Percentiles rank a stretch among this genome's conserved stretches.
These are phyloP conservation scores for Escovopsis weberi DNA, from an alignment of 2,329 filamentous ascomycete species.

Conservation along the genomic window DNA sequence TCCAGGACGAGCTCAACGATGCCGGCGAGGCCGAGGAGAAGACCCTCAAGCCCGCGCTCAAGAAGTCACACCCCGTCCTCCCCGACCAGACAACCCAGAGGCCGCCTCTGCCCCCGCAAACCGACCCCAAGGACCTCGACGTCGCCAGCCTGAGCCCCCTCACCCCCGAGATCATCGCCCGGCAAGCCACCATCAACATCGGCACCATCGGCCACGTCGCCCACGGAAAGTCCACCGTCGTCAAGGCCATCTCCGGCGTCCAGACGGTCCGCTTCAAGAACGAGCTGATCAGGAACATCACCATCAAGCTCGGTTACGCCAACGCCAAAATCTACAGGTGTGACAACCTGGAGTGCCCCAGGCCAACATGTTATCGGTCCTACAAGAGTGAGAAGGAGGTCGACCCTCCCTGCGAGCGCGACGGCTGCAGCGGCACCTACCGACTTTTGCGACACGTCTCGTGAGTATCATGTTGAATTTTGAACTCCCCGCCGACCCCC, in stretches of 20 bases:
- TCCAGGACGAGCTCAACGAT: slow-evolving; percentile 44
- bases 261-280: slow-evolving; percentile 99
- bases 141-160: slow-evolving; percentile 67
- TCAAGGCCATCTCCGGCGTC: slow-evolving; percentile 97
- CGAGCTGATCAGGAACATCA: slow-evolving; percentile 97
- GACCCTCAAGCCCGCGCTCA: slow-evolving; percentile 71
- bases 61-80: slow-evolving; percentile 48
- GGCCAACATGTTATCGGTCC: slow-evolving; percentile 89
- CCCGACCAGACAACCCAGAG: slow-evolving; percentile 40
- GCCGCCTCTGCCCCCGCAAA: slow-evolving; percentile 63
- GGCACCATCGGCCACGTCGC: slow-evolving; percentile 97
- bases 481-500: too few relatives aligned
- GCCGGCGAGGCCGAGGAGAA: slow-evolving; percentile 45
- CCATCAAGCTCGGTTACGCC: slow-evolving; percentile 98
- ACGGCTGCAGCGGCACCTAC: slow-evolving; percentile 81
- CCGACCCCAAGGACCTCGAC: slow-evolving; percentile 80
- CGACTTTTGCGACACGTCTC: slow-evolving; percentile 82
- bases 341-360: slow-evolving; percentile 78
- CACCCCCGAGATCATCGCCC: slow-evolving; percentile 90
- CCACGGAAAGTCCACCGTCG: slow-evolving; percentile 96
- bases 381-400: slow-evolving; percentile 99
- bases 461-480: slow-evolving; percentile 35
- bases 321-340: slow-evolving; percentile 99
- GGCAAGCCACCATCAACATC: slow-evolving; percentile 98
- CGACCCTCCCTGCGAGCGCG: slow-evolving; percentile 86